A percentile compares a stretch with the other conserved stretches of the same genome.
These are phyloP conservation scores for Pestalotiopsis sp. DNA, from an alignment of 2,329 filamentous ascomycete species.

Conservation along the genomic window DNA sequence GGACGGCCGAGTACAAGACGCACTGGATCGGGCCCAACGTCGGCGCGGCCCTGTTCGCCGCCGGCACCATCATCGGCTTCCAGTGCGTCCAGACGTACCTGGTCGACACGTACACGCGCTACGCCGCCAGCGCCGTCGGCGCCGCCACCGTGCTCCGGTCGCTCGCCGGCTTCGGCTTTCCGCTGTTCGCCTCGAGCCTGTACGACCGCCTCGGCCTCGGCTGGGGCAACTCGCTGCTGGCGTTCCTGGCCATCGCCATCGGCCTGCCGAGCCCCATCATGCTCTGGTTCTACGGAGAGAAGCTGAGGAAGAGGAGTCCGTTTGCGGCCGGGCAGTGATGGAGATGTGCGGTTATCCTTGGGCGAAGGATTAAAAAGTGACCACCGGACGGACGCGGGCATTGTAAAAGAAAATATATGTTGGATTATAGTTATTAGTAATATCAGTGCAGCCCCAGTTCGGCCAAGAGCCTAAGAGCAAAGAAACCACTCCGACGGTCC, in stretches of 20 bases:
- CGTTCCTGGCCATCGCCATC: slow-evolving; percentile 53
- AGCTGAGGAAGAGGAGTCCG: slow-evolving; percentile 35
- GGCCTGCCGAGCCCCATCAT: slow-evolving; percentile 51
- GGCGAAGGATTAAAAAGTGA: neutral
- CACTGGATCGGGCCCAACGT: slow-evolving; percentile 50
- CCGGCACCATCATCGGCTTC: slow-evolving; percentile 43
- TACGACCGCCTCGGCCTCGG: slow-evolving; percentile 45
- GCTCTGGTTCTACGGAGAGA: slow-evolving; percentile 41
- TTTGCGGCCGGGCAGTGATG: slow-evolving; percentile 30
- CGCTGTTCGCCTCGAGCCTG: slow-evolving; percentile 51
- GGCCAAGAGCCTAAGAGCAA: neutral
- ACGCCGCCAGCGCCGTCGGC: slow-evolving; percentile 47
- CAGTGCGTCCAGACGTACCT: slow-evolving; percentile 50
- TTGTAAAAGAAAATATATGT: neutral
- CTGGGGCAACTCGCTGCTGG: slow-evolving; percentile 49
- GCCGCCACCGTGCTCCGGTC: slow-evolving; percentile 47
- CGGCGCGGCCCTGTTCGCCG: slow-evolving; percentile 40
- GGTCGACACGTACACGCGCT: slow-evolving; percentile 48
- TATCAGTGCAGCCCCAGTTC: neutral
- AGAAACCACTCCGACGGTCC: neutral
- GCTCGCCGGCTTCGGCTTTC: slow-evolving; percentile 53
- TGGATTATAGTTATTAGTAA: neutral
- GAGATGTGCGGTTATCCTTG: neutral
- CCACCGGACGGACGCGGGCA: neutral
- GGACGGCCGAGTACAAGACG: slow-evolving; percentile 43